Conservation (phyloP, 495 filamentous ascomycete genomes). For the Talaromyces wortmannii region DNA sequence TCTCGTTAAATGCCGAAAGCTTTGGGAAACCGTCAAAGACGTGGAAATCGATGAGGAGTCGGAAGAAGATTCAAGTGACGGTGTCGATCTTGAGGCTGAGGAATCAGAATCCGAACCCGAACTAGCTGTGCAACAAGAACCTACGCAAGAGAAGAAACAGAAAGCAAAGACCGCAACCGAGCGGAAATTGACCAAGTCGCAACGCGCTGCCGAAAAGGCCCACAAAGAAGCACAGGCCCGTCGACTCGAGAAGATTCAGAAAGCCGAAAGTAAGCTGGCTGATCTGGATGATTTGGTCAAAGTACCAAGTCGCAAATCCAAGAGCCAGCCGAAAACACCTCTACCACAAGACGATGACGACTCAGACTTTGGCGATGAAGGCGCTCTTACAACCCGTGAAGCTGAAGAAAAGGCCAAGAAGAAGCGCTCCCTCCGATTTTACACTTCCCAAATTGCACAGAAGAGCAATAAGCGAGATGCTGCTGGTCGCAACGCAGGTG, state of each 20-base stretch:
- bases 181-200: conserved; percentile 43
- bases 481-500: conserved; percentile 80
- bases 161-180: conserved; percentile 16
- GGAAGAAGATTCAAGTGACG: conserved; percentile 17
- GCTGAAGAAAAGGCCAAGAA: conserved; percentile 76
- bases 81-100: not conserved
- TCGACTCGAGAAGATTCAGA: conserved; percentile 45
- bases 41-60: conserved; percentile 18
- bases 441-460: conserved; percentile 92
- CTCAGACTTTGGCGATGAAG: conserved; percentile 66
- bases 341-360: conserved; percentile 32
- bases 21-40: conserved; percentile 73
- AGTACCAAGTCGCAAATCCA: conserved; percentile 21
- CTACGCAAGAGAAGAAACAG: conserved; percentile 14
- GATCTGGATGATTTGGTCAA: conserved; percentile 45
- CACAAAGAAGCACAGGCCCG: conserved; percentile 46
- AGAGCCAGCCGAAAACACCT: conserved; percentile 26
- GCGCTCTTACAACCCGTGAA: conserved; percentile 50
- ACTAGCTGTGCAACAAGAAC: not conserved
- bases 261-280: conserved; percentile 66
- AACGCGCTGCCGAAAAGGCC: conserved; percentile 43
- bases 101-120: conserved; percentile 5
- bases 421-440: conserved; percentile 88
- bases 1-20: conserved; percentile 67
- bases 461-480: conserved; percentile 78